Base-by-base conservation (phyloP, 192 early-diverging fungal species). In the Thoreauomyces humboldtii region DNA sequence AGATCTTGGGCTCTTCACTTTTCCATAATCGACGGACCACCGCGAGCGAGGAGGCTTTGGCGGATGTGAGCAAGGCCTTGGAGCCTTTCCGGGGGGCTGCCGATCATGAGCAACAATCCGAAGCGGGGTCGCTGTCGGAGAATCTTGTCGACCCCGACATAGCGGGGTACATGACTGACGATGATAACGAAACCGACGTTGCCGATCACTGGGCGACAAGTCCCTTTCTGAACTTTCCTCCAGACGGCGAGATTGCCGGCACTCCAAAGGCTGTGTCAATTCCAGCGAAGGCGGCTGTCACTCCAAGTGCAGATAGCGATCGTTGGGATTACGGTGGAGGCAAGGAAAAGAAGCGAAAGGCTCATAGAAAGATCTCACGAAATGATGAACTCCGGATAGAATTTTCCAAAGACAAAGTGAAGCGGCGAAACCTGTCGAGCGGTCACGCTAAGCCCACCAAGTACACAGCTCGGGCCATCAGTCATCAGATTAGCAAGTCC, bases 131-230 rank as follows among this genome's bases (percentile, higher is more conserved):
- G 7, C 43, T 22, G 15, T 21, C 27, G 7, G 76, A 78, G 15
- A 63, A 51, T 28, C 61, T 80, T 1, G 29, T 84, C 9, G 83
- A 86, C 52, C 83, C 81, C 17, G 83, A 86, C 43, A 80, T 86
- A n/a, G 83, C 76, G 9, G 73, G 74, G 0, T 85, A 79, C 52
- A 78, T 76, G 78, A 80, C 72, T 0, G 84, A 87, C 22, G 86
- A 87, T n/a, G 85, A 87, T 25, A 79, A 79, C 17, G 75, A 80
- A 27, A 36, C 28, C 24, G 64, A 31, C 21, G n/a, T 24, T 1
- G 24, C 64, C 11, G 54, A 43, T 43, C 51, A 57, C 25, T 66
- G 64, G 64, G 54, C 64, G 1, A 57, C 64, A 0, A 66, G 38
- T 24, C 62, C 62, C 0, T 53, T 64, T 22, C 35, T 64, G 35